These are phyloP conservation scores for Didymella segeticola DNA, from an alignment of 2,329 filamentous ascomycete genomes.

Conservation along the genomic window DNA sequence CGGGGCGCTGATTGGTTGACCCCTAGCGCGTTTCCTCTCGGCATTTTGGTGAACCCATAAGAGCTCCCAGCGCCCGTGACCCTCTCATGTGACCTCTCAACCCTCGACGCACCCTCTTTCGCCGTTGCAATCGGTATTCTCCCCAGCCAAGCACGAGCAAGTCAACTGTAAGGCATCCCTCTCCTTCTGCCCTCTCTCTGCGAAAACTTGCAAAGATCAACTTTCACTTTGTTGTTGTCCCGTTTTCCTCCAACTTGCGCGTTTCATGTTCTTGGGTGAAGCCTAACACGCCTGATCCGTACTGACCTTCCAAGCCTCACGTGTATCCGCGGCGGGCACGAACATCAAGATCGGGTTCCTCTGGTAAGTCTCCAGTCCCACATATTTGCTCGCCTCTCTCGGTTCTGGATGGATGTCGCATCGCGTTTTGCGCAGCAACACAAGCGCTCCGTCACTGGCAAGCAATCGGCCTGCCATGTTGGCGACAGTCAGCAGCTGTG, in stretches of 20 bases:
- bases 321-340: constrained; percentile 19
- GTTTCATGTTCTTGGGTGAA: constrained; percentile 17
- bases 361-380: constrained; percentile 21
- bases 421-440: constrained; percentile 8
- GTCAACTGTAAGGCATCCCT: constrained; percentile 10
- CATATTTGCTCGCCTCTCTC: constrained; percentile 15
- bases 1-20: constrained; percentile 8
- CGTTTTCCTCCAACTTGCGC: background rate
- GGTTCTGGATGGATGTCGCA: constrained; percentile 8
- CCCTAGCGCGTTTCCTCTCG: constrained; percentile 15
- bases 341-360: constrained; percentile 19
- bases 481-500: constrained; percentile 21
- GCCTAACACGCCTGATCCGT: constrained; percentile 11
- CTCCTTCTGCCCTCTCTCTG: background rate
- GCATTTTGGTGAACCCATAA: constrained; percentile 20
- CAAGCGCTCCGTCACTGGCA: background rate
- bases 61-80: constrained; percentile 20
- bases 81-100: constrained; percentile 20
- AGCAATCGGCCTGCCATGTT: constrained; percentile 17
- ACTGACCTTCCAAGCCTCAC: constrained; percentile 22
- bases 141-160: constrained; percentile 5
- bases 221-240: no score
- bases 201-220: background rate
- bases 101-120: constrained; percentile 8
- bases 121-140: constrained; percentile 8